Evolutionary conservation across 2,329 filamentous ascomycete species (phyloP).

Genomic region (Cryphonectria japonica): DNA sequence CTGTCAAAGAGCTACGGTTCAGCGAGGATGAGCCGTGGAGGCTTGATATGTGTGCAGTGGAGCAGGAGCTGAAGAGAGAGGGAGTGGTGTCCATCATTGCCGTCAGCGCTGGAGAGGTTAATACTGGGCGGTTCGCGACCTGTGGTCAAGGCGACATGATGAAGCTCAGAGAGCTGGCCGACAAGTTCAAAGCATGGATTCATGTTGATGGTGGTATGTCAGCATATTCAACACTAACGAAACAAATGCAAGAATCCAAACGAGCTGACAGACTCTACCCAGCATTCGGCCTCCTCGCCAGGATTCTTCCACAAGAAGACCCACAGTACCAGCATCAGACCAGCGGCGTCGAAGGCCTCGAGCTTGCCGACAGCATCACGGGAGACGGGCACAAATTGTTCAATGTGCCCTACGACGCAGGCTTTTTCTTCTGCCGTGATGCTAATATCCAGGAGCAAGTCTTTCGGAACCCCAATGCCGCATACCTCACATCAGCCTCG

Average conservation of each 20-base stretch:
- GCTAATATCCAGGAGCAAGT: slow-evolving; percentile 61
- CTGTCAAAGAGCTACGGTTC: slow-evolving; percentile 64
- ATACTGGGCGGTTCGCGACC: slow-evolving; percentile 81
- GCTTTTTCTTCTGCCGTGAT: slow-evolving; percentile 81
- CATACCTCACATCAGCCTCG: slow-evolving; percentile 64
- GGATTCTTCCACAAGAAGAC: slow-evolving; percentile 58
- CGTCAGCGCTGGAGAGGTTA: slow-evolving; percentile 87
- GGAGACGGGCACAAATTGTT: slow-evolving; percentile 90
- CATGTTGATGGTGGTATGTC: slow-evolving; percentile 78
- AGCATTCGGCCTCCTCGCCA: slow-evolving; percentile 85
- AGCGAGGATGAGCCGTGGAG: slow-evolving; percentile 64
- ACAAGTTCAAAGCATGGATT: slow-evolving; percentile 78
- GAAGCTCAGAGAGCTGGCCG: slow-evolving; percentile 69
- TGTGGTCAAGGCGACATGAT: slow-evolving; percentile 60
- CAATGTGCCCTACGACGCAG: slow-evolving; percentile 94
- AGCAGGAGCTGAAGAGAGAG: slow-evolving; percentile 56
- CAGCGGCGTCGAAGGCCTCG: slow-evolving; percentile 61
- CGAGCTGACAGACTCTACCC: not conserved
- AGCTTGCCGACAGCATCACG: slow-evolving; percentile 85
- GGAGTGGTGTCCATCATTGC: slow-evolving; percentile 74
- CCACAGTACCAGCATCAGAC: not conserved
- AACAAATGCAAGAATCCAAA: too few relatives aligned
- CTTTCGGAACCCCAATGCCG: slow-evolving; percentile 84
- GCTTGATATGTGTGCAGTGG: slow-evolving; percentile 69
- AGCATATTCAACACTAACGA: not conserved